These are phyloP conservation scores for Boechera stricta DNA, from an alignment of 345 rosid species.

Conservation along the genomic window DNA sequence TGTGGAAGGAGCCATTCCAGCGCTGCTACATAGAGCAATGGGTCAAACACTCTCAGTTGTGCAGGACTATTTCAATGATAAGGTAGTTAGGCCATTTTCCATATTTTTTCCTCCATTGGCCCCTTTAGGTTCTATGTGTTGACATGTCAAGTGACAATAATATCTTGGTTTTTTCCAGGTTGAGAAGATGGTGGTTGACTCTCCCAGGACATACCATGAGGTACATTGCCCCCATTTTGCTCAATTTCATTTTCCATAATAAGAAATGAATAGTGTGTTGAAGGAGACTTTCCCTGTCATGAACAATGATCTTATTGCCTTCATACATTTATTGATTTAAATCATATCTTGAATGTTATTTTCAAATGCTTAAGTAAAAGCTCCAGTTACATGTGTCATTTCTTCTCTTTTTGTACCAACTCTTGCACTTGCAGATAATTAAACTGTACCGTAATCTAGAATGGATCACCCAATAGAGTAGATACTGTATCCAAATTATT, in stretches of 20 bases:
- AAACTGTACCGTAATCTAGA: neutral
- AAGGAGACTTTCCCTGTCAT: conserved; percentile 10
- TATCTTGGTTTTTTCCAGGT: conserved; percentile 57
- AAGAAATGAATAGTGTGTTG: conserved; percentile 8
- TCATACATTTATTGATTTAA: conserved; percentile 1
- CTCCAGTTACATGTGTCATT: conserved; percentile 13
- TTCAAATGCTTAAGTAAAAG: conserved; percentile 16
- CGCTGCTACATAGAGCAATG: conserved; percentile 90
- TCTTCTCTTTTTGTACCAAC: conserved; percentile 15
- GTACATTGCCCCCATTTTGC: conserved; percentile 47
- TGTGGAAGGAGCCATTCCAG: conserved; percentile 88
- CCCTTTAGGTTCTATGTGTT: conserved; percentile 14
- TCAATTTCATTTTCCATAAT: neutral
- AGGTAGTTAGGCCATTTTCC: conserved; percentile 50
- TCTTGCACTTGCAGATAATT: conserved; percentile 29
- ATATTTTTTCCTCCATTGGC: neutral
- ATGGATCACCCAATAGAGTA: neutral
- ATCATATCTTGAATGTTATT: neutral
- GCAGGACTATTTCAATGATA: conserved; percentile 89
- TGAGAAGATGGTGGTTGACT: conserved; percentile 88
- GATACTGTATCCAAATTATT: conserved; percentile 24
- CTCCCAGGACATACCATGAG: conserved; percentile 95
- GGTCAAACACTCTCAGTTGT: conserved; percentile 97
- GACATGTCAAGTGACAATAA: conserved; percentile 30
- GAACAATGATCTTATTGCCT: conserved; percentile 8